Base-by-base conservation (phyloP, 1,284 basidiomycete species). In the Ceratobasidium sp. region DNA sequence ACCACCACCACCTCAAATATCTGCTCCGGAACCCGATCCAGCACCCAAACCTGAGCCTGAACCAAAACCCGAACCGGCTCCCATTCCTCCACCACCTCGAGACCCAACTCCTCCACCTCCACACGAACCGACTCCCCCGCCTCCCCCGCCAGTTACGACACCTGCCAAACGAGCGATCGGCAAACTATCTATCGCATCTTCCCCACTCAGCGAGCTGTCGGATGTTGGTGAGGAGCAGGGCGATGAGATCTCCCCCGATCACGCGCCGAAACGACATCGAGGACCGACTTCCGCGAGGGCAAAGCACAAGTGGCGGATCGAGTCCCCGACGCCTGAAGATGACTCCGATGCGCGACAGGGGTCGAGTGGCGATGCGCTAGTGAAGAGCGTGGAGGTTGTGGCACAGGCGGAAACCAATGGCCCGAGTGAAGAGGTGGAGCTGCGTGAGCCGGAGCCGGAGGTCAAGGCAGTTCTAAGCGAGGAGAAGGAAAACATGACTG, bases 71-170 rank as follows among this genome's bases (percentile, higher is more conserved):
- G 64, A 66, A 23, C 60, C 66, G 5, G 77, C 18, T 77, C 78
- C 18, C 58, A 72, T 26, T 55, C 73, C 39, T 77, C 67, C 20
- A n/a, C 58, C 56, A 6, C 63, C 77, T 3, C 84, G 82, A 20
- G 58, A 76, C 0, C 82, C 82, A 0, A 82, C 80, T 20, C 78
- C 79, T 12, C 75, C 81, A 12, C 53, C 51, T n/a, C 83, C 15
- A 83, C 86, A 10, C 89, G 89, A 79, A 86, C 0, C 67, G 68
- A 0, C 80, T 80, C 15, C 79, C 86, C 26, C 86, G 86, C 10
- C 78, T 83, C 23, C 79, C 83, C 53, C 82, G 80, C 79, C 78
- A 79, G 3, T 84, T 83, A 0, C 79, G 83, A 56, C 82, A 81
- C 79, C 78, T 79, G 10, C 84, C 83, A 0, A 85, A 83, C n/a